Evolutionary conservation across 805 yeast species (phyloP), one percentile per base, ranked within the genome.

Genomic region (Cyberlindnera subsufficiens): DNA sequence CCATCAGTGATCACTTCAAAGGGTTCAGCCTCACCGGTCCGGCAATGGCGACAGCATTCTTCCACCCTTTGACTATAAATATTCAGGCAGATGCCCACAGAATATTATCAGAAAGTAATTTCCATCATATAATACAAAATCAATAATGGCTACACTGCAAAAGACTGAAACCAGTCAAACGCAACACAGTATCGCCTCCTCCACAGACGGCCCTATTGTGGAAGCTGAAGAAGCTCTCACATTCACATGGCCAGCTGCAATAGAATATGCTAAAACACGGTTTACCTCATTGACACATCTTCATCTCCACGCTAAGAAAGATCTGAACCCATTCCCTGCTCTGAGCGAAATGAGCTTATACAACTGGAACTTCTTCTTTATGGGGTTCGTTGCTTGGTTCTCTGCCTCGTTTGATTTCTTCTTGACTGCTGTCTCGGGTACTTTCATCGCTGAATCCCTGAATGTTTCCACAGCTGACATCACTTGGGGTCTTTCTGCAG

Each of bases 401-500:
- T 72, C 82, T 72, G 90, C 83, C 43, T 80, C 86, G 6, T 75
- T 82, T 58, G 88, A 82, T 52, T 83, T 80, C 63, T 83, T 83
- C 58, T 62, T 77, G 16, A 82, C 80, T 6, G 72, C 84, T 16
- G 69, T 80, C 37, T 73, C 79, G 38, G 80, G 76, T n/a, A 45
- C 72, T 1, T 61, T 65, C 14, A 69, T 83, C 39, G 83, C 86
- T 20, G 56, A 60, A 30, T 59, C 74, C 3, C 69, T 82, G 42
- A 65, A 66, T 35, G 67, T 62, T 16, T 40, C 67, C 3, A 71
- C 77, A 18, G 64, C 69, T 29, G 75, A 73, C 39, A 72, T 83
- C 51, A 78, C 88, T 6, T 82, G 86, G 86, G 89, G 88, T 42
- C 70, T 83, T 46, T 78, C 86, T 17, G 71, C 83, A 44, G 88